Evolutionary conservation across 2,329 filamentous ascomycete genomes (phyloP), one percentile per base, ranked within the genome.

Genomic region (Diaporthe vaccinii): DNA sequence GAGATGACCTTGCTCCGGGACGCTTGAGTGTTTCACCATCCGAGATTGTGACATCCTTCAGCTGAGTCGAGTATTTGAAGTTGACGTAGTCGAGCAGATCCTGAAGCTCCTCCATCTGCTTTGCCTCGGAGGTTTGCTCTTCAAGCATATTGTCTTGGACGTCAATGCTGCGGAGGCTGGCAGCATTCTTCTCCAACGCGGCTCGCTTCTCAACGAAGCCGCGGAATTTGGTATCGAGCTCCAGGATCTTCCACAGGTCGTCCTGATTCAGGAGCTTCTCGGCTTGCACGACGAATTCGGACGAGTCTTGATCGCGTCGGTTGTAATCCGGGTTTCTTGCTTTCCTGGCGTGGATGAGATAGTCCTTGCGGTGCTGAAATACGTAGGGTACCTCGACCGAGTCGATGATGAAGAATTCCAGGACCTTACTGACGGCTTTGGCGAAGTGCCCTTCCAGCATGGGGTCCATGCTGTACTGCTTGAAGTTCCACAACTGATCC

Each of bases 351-450:
- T 98, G 95, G 74, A 99, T 97, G 58, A 99, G 90, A 82, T 98
- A 99, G 83, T 99, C 97, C 84, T 98, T 98, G 76, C 97, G 95
- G 82, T 99, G 97, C 83, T 98, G 96, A 84, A 98, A 98, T 79
- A 99, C 97, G 83, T 98, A 99, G 0, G 97, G 96, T 1, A 98
- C 95, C 84, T 99, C 97, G 79, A 96, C 95, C 79, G 98, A 95
- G 78, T 98, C 96, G 5, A 96, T 92, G 69, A 98, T 95, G 84
- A 99, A 95, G 82, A 98, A 98, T 80, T 98, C 95, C 53, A 99
- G 89, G 15, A 98, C 96, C 83, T 98, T 98, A 79, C 93, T 92
- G 73, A 99, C 93, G 7, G 96, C 94, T 80, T 94, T 94, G 80
- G 94, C 92, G 84, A 99, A 98, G 0, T 95, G 95, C 46, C 91